Evolutionary conservation across 1,284 basidiomycete genomes (phyloP), one percentile per base, ranked within the genome.

Genomic region (Papiliotrema flavescens): DNA sequence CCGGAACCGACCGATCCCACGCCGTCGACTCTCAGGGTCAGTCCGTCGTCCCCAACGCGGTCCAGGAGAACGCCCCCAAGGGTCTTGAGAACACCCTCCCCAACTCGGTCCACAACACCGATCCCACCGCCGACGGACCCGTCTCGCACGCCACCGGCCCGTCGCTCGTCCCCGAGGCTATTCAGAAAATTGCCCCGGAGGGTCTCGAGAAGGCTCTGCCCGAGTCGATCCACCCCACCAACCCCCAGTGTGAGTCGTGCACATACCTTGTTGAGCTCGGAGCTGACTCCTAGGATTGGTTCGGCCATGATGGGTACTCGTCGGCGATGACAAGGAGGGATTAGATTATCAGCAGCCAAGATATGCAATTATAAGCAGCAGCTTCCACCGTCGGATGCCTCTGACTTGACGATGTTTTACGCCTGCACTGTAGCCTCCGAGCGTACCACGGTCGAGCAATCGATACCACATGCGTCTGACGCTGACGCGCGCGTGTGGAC

Each of bases 121-220:
- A 63, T 46, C 59, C 59, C 14, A 49, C 23, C 47, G 49, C 53
- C 48, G 52, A 61, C 43, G 56, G 45, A 19, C 14, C 46, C 42
- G 32, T 46, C 17, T 66, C 64, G 9, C 64, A 66, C 54, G 56
- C 64, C 24, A 66, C 64, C 19, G 64, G 64, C 14, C 51, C 42
- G 2, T 66, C 64, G 4, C 51, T 61, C 34, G 64, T 66, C 22
- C 64, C 64, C 51, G 62, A 64, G 61, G 59, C 56, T 23, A 64
- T 66, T 48, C 64, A 66, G 56, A 66, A 63, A 62, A 49, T 46
- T 19, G 64, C 51, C n/a, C 64, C 64, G 20, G 55, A 66, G 54
- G 54, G 53, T 4, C 53, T 66, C 32, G 64, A 66, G 62, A 43
- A 47, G 34, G 58, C 60, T 48, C 56, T 66, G 5, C 64, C 64